phyloP scores from a whole-genome alignment of 306 rosid genomes.

The Trichosanthes cucumerina region DNA sequence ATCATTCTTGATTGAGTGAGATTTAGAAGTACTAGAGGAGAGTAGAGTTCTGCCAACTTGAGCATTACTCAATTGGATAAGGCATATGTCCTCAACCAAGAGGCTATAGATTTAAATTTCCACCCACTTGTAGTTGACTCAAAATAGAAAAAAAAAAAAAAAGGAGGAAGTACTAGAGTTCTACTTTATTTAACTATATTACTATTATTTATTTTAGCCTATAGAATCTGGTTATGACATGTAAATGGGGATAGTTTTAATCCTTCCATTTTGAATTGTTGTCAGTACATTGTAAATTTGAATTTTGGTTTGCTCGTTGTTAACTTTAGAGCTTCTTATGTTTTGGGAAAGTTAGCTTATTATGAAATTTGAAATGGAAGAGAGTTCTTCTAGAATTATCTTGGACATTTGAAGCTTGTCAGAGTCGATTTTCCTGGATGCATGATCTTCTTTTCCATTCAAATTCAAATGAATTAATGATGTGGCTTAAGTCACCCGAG shows the following conservation, averaged over 20 bases:
- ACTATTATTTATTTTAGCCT: not conserved
- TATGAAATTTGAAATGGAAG: not conserved
- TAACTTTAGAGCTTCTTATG: not conserved
- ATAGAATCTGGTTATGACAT: not conserved
- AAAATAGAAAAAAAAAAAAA: no score
- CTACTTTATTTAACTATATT: not conserved
- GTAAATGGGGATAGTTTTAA: not conserved
- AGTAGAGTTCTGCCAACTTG: not conserved
- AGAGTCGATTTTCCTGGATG: not conserved
- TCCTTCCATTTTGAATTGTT: not conserved
- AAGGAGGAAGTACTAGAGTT: not conserved
- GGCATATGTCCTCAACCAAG: no score
- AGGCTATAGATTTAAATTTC: no score
- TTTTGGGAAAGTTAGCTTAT: not conserved
- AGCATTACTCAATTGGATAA: no score
- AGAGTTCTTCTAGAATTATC: not conserved
- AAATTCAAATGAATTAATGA: not conserved
- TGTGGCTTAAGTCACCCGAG: not conserved
- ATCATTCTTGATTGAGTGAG: not conserved
- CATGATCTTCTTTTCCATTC: not conserved
- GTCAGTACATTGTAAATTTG: not conserved
- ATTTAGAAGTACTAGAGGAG: not conserved
- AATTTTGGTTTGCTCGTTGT: not conserved
- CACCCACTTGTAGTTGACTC: not conserved
- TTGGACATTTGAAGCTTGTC: not conserved